A percentile compares a stretch with the other conserved stretches of the same genome.
Conservation (phyloP, 148 eudicot genomes). For the Dianthus caryophyllus region DNA sequence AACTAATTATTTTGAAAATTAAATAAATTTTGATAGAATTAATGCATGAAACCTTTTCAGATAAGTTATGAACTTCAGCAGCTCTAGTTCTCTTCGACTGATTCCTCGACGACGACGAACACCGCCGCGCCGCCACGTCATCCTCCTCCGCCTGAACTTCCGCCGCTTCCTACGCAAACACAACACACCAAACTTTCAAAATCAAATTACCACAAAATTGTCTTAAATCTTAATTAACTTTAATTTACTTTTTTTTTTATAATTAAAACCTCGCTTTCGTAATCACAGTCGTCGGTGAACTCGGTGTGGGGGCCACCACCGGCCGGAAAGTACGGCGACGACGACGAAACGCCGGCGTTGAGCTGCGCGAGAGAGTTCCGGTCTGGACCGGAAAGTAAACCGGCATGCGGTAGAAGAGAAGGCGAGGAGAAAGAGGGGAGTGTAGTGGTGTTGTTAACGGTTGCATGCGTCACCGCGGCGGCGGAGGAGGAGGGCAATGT, state of each 20-base stretch:
- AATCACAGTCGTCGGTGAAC: conserved; percentile 53
- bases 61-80: conserved; percentile 87
- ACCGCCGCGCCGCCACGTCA: conserved; percentile 28
- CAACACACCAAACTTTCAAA: too few species aligned
- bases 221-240: not conserved
- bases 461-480: conserved; percentile 14
- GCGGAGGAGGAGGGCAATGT: conserved; percentile 9
- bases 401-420: not conserved
- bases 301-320: conserved; percentile 26
- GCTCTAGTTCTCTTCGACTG: conserved; percentile 76
- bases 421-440: conserved; percentile 7
- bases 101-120: conserved; percentile 23
- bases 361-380: conserved; percentile 28
- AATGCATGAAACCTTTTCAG: conserved; percentile 67
- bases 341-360: conserved; percentile 25
- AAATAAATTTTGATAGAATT: too few species aligned
- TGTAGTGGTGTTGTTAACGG: not conserved
- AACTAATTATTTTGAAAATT: too few species aligned
- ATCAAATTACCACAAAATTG: not conserved
- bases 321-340: conserved; percentile 10
- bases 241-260: not conserved
- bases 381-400: conserved; percentile 26
- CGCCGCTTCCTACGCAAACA: conserved; percentile 46
- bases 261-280: conserved; percentile 59
- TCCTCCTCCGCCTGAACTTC: conserved; percentile 42